Conservation (phyloP, 2,329 filamentous ascomycete genomes). For the Aspergillus sclerotialis region DNA sequence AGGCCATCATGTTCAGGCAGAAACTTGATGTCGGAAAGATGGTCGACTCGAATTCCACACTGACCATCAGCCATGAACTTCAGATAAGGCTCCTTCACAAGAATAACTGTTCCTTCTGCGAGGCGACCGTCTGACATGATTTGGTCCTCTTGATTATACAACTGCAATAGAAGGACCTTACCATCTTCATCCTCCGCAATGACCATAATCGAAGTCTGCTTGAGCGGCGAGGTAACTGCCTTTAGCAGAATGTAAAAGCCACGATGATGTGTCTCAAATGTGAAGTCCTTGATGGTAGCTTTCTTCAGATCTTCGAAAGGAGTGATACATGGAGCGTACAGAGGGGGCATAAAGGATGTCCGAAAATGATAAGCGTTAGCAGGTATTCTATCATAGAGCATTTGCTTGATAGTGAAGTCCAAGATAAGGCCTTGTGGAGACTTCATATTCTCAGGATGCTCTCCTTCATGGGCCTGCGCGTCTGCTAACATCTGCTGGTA, state of each 20-base stretch:
- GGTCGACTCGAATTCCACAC: conserved; percentile 47
- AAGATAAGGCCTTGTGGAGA: no score
- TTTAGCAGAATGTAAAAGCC: conserved; percentile 29
- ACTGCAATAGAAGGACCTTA: conserved; percentile 29
- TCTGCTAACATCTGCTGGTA: no score
- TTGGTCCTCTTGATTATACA: conserved; percentile 36
- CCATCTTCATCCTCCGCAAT: conserved; percentile 37
- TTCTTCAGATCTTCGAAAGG: conserved; percentile 13
- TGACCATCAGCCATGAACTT: conserved; percentile 32
- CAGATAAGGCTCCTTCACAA: conserved; percentile 52
- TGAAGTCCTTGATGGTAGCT: conserved; percentile 24
- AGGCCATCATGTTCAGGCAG: conserved; percentile 29
- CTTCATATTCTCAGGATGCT: no score
- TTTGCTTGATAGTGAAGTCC: no score
- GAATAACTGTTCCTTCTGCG: conserved; percentile 23
- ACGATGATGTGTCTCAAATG: conserved; percentile 35
- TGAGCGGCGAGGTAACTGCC: conserved; percentile 20
- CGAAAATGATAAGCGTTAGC: no score
- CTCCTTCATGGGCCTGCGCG: no score
- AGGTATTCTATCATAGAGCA: no score
- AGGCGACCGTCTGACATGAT: conserved; percentile 30
- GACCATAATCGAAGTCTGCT: conserved; percentile 25
- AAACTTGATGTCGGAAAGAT: conserved; percentile 43
- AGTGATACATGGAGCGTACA: conserved; percentile 12
- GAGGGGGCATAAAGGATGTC: conserved; percentile 11